These are phyloP conservation scores for Aegilops speltoides DNA, from an alignment of 176 grass and related monocot genomes.

Conservation along the genomic window DNA sequence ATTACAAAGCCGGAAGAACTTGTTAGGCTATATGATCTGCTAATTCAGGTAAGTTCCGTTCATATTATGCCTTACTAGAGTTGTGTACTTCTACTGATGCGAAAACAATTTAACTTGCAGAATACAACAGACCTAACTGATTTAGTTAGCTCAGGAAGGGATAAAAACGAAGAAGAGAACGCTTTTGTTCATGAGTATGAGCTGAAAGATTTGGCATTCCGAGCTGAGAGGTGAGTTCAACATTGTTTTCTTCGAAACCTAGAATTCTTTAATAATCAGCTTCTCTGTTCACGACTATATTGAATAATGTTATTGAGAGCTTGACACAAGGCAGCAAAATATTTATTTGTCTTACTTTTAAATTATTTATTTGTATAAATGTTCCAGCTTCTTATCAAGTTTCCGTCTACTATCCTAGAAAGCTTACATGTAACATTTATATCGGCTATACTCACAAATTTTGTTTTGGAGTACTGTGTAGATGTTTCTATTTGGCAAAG, in stretches of 20 bases:
- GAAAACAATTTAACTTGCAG: constrained; percentile 45
- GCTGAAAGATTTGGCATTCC: constrained; percentile 75
- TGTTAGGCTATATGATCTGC: constrained; percentile 87
- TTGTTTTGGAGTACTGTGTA: constrained; percentile 42
- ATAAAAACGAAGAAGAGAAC: constrained; percentile 80
- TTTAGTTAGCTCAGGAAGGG: constrained; percentile 94
- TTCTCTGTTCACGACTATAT: background rate
- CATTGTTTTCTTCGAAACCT: background rate
- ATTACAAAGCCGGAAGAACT: constrained; percentile 98
- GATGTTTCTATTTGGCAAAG: constrained; percentile 96
- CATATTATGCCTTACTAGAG: constrained; percentile 24
- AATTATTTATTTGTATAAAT: constrained; percentile 7
- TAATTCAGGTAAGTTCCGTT: constrained; percentile 70
- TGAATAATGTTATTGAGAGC: background rate
- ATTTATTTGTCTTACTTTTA: background rate
- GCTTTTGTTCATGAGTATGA: constrained; percentile 68
- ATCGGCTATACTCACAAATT: constrained; percentile 8
- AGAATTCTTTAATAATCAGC: background rate
- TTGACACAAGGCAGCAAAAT: constrained; percentile 14
- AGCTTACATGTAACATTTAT: background rate
- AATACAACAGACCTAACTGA: constrained; percentile 91
- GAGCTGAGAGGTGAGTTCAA: constrained; percentile 71
- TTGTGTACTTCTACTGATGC: constrained; percentile 29
- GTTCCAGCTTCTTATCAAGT: background rate
- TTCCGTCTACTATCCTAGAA: constrained; percentile 8